Conservation (phyloP, 805 yeast species). For the Cyberlindnera subsufficiens region DNA sequence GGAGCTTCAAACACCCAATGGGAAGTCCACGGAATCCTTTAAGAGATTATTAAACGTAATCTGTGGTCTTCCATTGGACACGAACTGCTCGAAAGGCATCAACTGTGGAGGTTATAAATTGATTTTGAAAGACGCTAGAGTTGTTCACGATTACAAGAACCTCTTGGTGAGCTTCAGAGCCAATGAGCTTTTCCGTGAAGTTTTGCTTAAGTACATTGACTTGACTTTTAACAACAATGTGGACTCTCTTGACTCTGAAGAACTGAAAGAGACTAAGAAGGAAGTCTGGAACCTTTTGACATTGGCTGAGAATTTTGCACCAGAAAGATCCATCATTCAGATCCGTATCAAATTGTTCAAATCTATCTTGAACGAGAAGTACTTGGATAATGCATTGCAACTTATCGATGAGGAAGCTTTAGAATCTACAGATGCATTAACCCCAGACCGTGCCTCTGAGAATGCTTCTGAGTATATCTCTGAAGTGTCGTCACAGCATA, state of each 20-base stretch:
- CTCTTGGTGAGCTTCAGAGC: constrained; percentile 22
- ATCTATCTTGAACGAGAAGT: constrained; percentile 24
- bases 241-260: constrained; percentile 15
- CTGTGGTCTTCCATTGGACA: constrained; percentile 13
- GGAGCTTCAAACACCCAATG: constrained; percentile 13
- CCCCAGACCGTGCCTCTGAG: constrained; percentile 1
- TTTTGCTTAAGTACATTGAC: constrained; percentile 20
- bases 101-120: constrained; percentile 20
- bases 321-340: constrained; percentile 22
- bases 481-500: too few relatives aligned
- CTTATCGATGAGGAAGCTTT: constrained; percentile 12
- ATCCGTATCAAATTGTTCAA: constrained; percentile 24
- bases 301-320: constrained; percentile 21
- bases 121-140: constrained; percentile 20
- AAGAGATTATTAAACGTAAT: constrained; percentile 22
- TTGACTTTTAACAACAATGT: constrained; percentile 18
- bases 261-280: constrained; percentile 18
- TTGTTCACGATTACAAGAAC: constrained; percentile 18
- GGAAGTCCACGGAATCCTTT: constrained; percentile 16
- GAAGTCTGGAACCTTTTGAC: constrained; percentile 21
- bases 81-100: constrained; percentile 19
- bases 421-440: constrained; percentile 3
- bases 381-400: constrained; percentile 16
- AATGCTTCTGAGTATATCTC: constrained; percentile 1
- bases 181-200: constrained; percentile 25